Evolutionary conservation across 164 flowering plant genomes (phyloP), one percentile per base, ranked within the genome.

Genomic region (Protea cynaroides): DNA sequence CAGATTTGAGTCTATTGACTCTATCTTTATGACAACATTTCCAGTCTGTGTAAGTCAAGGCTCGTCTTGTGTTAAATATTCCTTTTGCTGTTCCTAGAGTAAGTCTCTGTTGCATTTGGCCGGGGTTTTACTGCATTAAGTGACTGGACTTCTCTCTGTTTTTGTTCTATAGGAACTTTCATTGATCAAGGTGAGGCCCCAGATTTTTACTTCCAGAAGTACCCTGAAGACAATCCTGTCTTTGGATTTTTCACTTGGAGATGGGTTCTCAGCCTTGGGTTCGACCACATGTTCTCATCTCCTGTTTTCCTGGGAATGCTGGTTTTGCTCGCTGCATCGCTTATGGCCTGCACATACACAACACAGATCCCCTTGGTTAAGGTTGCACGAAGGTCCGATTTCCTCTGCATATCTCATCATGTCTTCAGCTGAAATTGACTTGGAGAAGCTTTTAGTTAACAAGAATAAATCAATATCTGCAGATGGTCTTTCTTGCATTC

Each of bases 321-420:
- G 78, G 81, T 65, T 73, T 92, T 91, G 46, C 69, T 94, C 52
- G 99, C 79, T 21, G 81, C 85, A 18, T 94, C 97, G 38, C 92
- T 94, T 21, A 94, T 91, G 93, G 97, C 97, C 51, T 91, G 99
- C 75, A 91, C 99, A 72, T 94, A 84, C 76, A 94, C 96, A n/a
- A 91, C 99, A 34, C 99, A 94, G 72, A 89, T 91, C 17, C 97
- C 99, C 46, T 40, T 89, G 53, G 92, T 89, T 70, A 94, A 84
- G 81, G 96, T 89, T 62, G 96, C 99, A 69, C 81, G 88, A 82
- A 94, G 99, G 99, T 94, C 72, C 60, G 69, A 1, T 58, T 72
- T 60, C 65, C 68, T 65, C 51, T 51, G 61, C 24, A 34, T 59
- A 38, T 56, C 25, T 63, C 38, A 62, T 64, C 51, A 19, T 73